phyloP scores from a whole-genome alignment of 1,139 yeast species.

The Hanseniaspora uvarum region DNA sequence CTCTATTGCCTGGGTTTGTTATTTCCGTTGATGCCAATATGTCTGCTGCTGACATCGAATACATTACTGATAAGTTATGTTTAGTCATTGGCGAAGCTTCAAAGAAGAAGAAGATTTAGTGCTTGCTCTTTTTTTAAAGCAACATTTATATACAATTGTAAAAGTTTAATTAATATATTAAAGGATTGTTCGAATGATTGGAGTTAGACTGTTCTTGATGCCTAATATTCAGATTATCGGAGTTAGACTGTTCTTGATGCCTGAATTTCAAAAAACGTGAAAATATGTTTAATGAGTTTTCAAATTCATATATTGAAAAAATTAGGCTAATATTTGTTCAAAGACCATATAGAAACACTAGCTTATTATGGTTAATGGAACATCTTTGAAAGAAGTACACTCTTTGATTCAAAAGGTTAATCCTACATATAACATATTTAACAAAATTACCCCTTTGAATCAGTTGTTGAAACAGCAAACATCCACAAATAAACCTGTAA shows the following conservation, averaged over 20 bases:
- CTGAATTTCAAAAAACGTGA: no score
- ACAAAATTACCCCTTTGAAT: conserved; percentile 4
- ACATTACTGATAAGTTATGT: conserved; percentile 27
- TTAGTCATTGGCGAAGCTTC: conserved; percentile 22
- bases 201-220: background rate
- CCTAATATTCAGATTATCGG: no score
- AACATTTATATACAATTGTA: background rate
- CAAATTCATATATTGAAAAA: no score
- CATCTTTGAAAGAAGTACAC: background rate
- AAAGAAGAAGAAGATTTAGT: conserved; percentile 5
- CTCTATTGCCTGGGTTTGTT: conserved; percentile 64
- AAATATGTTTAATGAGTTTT: no score
- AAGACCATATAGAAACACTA: no score
- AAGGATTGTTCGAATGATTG: no score
- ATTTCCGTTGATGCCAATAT: conserved; percentile 50
- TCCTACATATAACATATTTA: conserved; percentile 3
- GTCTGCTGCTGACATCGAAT: conserved; percentile 42
- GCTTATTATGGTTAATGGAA: background rate
- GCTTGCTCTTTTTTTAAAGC: no score
- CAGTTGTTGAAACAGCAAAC: background rate
- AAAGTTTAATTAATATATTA: background rate
- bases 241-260: background rate
- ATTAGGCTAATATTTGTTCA: no score
- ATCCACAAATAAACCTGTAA: background rate
- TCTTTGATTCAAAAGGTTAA: background rate